Evolutionary conservation across 768 basidiomycete species (phyloP).

Genomic region (Lyophyllum semitale): DNA sequence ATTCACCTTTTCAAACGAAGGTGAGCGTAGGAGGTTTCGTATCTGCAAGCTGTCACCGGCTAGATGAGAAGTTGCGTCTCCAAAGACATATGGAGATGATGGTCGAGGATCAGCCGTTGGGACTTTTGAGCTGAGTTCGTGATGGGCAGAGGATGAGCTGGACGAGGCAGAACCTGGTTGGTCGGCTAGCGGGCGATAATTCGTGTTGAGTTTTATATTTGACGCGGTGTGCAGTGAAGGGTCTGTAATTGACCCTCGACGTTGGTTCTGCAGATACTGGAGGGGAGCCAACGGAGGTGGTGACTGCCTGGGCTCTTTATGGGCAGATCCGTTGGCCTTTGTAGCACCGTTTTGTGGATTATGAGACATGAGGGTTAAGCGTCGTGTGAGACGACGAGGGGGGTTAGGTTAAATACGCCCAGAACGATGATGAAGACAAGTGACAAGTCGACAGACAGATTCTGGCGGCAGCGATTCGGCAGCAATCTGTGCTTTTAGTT

Average conservation of each 20-base stretch:
- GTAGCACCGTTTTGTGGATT: slow-evolving; percentile 24
- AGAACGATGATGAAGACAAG: not conserved
- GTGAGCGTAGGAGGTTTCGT: slow-evolving; percentile 61
- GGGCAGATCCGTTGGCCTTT: slow-evolving; percentile 14
- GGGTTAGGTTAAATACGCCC: slow-evolving; percentile 12
- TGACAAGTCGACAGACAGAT: slow-evolving; percentile 12
- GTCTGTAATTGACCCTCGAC: slow-evolving; percentile 84
- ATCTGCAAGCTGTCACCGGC: slow-evolving; percentile 45
- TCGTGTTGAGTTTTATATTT: slow-evolving; percentile 26
- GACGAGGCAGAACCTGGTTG: slow-evolving; percentile 26
- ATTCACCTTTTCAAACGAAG: slow-evolving; percentile 46
- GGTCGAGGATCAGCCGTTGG: slow-evolving; percentile 52
- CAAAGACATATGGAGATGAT: slow-evolving; percentile 69
- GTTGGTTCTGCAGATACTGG: slow-evolving; percentile 77
- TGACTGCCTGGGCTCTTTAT: slow-evolving; percentile 41
- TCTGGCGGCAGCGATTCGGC: slow-evolving; percentile 4
- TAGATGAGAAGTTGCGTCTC: slow-evolving; percentile 54
- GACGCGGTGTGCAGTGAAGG: slow-evolving; percentile 71
- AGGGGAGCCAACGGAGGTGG: slow-evolving; percentile 72
- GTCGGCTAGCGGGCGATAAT: slow-evolving; percentile 24
- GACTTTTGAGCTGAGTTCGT: slow-evolving; percentile 30
- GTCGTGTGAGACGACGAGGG: slow-evolving; percentile 7
- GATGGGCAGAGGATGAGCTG: slow-evolving; percentile 25
- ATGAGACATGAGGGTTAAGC: slow-evolving; percentile 4
- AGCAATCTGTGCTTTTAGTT: slow-evolving; percentile 5